Conservation (phyloP, 2,329 filamentous ascomycete genomes). For the Xylariales sp. region DNA sequence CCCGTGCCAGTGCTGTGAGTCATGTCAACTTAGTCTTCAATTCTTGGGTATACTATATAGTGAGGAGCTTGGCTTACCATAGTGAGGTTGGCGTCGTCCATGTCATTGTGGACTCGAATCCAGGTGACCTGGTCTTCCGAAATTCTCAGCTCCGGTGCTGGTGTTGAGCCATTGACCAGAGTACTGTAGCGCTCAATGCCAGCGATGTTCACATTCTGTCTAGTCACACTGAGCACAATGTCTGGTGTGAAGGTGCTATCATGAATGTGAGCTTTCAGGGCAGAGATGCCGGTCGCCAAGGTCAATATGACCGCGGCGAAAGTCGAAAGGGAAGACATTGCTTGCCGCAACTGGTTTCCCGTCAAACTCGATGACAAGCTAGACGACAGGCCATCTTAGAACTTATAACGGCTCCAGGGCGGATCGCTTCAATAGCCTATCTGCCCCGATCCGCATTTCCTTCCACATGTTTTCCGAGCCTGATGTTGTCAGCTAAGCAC, state of each 20-base stretch:
- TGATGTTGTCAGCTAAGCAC: constrained; percentile 15
- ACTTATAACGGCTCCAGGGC: too few relatives aligned
- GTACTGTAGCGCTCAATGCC: constrained; percentile 34
- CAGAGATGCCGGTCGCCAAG: constrained; percentile 9
- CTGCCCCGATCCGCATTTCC: not conserved
- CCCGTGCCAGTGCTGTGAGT: constrained; percentile 32
- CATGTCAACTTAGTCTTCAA: not conserved
- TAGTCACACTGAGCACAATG: constrained; percentile 30
- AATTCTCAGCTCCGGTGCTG: constrained; percentile 28
- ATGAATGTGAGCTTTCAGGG: constrained; percentile 23
- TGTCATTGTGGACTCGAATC: constrained; percentile 34
- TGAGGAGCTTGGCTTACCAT: constrained; percentile 13
- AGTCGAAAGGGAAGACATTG: constrained; percentile 17
- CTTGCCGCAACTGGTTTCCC: constrained; percentile 9
- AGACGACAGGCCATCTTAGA: not conserved
- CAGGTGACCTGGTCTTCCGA: constrained; percentile 28
- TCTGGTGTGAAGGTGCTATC: constrained; percentile 32
- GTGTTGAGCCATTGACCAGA: constrained; percentile 24
- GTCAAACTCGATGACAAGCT: not conserved
- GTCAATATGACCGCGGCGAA: constrained; percentile 17
- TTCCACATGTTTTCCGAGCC: not conserved
- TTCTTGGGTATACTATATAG: not conserved
- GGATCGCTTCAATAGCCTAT: not conserved
- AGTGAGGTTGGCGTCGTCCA: constrained; percentile 31
- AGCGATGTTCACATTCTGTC: constrained; percentile 28